These are phyloP conservation scores for Clavulina sp. DNA, from an alignment of 768 basidiomycete species.

Conservation along the genomic window DNA sequence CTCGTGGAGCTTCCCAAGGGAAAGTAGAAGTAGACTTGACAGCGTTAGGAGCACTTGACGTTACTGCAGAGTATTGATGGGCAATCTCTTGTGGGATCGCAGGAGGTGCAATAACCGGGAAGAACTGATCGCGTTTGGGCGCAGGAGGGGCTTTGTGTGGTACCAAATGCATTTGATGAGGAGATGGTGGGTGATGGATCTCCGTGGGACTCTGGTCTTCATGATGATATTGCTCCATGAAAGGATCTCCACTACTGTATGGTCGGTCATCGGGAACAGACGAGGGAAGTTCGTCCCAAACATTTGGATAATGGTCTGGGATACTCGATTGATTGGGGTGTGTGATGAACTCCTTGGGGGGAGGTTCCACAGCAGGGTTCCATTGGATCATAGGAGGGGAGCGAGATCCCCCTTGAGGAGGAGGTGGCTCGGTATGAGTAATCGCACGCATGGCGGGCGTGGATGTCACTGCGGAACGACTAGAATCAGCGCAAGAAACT, in stretches of 20 bases:
- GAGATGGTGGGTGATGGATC: neutral
- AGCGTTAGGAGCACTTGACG: slow-evolving; percentile 38
- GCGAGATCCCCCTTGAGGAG: slow-evolving; percentile 18
- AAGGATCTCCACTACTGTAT: too few relatives aligned
- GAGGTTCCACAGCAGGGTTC: slow-evolving; percentile 68
- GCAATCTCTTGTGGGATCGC: slow-evolving; percentile 49
- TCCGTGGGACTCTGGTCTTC: too few relatives aligned
- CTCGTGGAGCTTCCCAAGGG: slow-evolving; percentile 74
- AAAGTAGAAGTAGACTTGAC: slow-evolving; percentile 63
- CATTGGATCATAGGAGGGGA: slow-evolving; percentile 57
- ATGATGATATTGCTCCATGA: too few relatives aligned
- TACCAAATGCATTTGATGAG: slow-evolving; percentile 2
- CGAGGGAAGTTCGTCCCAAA: slow-evolving; percentile 50
- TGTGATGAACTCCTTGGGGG: slow-evolving; percentile 38
- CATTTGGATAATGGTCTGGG: slow-evolving; percentile 64
- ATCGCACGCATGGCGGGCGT: neutral
- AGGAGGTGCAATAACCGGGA: slow-evolving; percentile 39
- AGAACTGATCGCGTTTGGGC: slow-evolving; percentile 25
- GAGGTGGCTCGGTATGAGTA: slow-evolving; percentile 5
- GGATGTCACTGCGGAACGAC: neutral
- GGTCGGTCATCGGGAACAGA: neutral
- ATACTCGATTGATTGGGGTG: slow-evolving; percentile 33
- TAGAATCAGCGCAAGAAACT: too few relatives aligned
- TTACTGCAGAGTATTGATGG: slow-evolving; percentile 50
- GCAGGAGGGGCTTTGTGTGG: neutral